Conservation (phyloP, 768 basidiomycete species). For the Boletus edulis region DNA sequence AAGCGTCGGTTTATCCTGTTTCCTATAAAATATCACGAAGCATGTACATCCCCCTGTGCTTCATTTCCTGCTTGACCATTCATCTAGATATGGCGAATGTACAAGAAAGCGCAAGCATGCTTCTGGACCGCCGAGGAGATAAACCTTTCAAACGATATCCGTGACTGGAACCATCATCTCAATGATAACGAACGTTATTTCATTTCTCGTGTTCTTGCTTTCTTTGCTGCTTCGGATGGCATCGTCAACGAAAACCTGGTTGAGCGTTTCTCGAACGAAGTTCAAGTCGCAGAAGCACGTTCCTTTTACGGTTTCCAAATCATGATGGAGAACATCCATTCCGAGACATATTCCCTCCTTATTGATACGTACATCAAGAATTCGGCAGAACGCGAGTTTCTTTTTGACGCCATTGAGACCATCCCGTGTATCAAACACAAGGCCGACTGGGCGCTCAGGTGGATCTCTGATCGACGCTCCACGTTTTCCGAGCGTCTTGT, state of each 20-base stretch:
- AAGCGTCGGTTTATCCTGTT: constrained; percentile 85
- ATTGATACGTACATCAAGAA: constrained; percentile 96
- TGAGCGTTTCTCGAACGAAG: constrained; percentile 85
- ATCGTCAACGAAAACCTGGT: constrained; percentile 97
- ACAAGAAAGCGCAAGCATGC: constrained; percentile 90
- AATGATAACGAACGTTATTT: constrained; percentile 85
- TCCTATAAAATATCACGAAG: constrained; percentile 90
- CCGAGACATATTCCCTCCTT: constrained; percentile 93
- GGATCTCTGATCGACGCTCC: constrained; percentile 82
- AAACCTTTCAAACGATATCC: constrained; percentile 79
- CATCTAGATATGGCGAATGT: constrained; percentile 85
- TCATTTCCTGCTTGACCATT: background rate
- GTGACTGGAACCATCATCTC: constrained; percentile 81
- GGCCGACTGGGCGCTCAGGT: constrained; percentile 91
- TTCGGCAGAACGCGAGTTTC: constrained; percentile 63
- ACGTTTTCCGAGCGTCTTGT: constrained; percentile 88
- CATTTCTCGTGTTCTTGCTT: constrained; percentile 92
- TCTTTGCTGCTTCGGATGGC: constrained; percentile 94
- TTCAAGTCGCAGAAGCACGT: constrained; percentile 86
- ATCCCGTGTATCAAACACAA: constrained; percentile 92
- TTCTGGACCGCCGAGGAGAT: constrained; percentile 95
- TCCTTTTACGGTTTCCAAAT: constrained; percentile 87
- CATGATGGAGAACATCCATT: constrained; percentile 99
- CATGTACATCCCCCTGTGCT: constrained; percentile 33
- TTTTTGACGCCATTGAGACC: constrained; percentile 92